Conservation (phyloP, 805 yeast species). For the Lachancea sp. region DNA sequence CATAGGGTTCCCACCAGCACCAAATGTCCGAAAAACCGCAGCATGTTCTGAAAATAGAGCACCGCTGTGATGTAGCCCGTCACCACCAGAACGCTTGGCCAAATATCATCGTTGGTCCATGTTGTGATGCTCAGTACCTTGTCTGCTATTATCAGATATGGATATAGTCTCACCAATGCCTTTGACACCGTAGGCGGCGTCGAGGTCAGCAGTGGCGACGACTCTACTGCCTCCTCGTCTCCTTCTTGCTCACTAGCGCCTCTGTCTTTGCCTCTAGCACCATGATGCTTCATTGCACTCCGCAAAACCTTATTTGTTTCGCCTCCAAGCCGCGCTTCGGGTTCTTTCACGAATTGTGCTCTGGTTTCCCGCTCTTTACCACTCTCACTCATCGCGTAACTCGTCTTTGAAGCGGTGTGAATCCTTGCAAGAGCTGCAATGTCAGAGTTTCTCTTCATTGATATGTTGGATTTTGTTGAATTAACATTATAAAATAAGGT, state of each 20-base stretch:
- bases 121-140: constrained; percentile 66
- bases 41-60: constrained; percentile 70
- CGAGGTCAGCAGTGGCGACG: constrained; percentile 77
- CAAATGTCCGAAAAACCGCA: constrained; percentile 79
- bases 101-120: constrained; percentile 84
- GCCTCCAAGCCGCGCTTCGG: constrained; percentile 25
- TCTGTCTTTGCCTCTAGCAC: constrained; percentile 9
- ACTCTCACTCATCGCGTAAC: constrained; percentile 6
- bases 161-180: constrained; percentile 76
- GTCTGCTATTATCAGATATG: constrained; percentile 71
- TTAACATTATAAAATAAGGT: neutral
- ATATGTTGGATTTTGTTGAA: neutral
- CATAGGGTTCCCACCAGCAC: constrained; percentile 56
- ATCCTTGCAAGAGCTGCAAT: neutral
- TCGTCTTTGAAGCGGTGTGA: neutral
- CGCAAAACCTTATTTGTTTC: constrained; percentile 23
- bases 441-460: neutral
- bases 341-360: constrained; percentile 25
- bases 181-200: constrained; percentile 91
- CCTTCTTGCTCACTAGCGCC: constrained; percentile 10
- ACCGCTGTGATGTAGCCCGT: constrained; percentile 51
- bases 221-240: constrained; percentile 24
- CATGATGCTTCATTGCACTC: constrained; percentile 21
- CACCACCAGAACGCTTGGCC: constrained; percentile 63
- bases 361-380: constrained; percentile 20